Conservation (phyloP, 352 stramenopile genomes). For the Phytophthora idaei region DNA sequence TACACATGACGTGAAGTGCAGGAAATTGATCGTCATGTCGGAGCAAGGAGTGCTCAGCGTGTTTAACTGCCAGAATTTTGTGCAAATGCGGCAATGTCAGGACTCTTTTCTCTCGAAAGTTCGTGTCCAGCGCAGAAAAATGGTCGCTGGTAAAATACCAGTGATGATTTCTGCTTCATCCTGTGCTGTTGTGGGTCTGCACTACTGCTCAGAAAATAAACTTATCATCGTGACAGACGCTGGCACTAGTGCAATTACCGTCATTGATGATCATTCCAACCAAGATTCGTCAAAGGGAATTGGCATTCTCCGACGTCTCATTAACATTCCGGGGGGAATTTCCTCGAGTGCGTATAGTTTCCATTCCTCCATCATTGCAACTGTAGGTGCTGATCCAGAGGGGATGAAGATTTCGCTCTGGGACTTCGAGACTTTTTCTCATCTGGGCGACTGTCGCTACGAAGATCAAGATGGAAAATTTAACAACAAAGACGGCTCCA, state of each 20-base stretch:
- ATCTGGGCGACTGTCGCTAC: slow-evolving; percentile 46
- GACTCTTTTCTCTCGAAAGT: slow-evolving; percentile 45
- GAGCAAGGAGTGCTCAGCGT: slow-evolving; percentile 65
- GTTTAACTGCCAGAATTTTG: slow-evolving; percentile 78
- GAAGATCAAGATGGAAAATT: slow-evolving; percentile 14
- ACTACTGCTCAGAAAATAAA: slow-evolving; percentile 83
- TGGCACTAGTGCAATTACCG: slow-evolving; percentile 50
- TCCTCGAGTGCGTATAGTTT: slow-evolving; percentile 67
- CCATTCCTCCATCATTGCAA: slow-evolving; percentile 72
- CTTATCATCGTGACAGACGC: slow-evolving; percentile 60
- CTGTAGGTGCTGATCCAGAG: slow-evolving; percentile 38
- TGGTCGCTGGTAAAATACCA: slow-evolving; percentile 6
- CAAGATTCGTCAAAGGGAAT: slow-evolving; percentile 54
- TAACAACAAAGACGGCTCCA: slow-evolving; percentile 7
- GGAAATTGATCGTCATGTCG: slow-evolving; percentile 66
- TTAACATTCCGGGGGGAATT: slow-evolving; percentile 62
- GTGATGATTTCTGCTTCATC: slow-evolving; percentile 24
- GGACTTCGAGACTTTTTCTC: slow-evolving; percentile 78
- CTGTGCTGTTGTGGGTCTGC: slow-evolving; percentile 59
- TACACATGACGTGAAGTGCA: slow-evolving; percentile 57
- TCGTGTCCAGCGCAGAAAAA: not conserved
- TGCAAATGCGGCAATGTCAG: slow-evolving; percentile 71
- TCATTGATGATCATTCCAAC: slow-evolving; percentile 73
- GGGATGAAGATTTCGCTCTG: slow-evolving; percentile 59
- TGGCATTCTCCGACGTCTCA: slow-evolving; percentile 57